phyloP scores from a whole-genome alignment of 1,139 yeast genomes.

The Yamadazyma spencermartinsiae region DNA sequence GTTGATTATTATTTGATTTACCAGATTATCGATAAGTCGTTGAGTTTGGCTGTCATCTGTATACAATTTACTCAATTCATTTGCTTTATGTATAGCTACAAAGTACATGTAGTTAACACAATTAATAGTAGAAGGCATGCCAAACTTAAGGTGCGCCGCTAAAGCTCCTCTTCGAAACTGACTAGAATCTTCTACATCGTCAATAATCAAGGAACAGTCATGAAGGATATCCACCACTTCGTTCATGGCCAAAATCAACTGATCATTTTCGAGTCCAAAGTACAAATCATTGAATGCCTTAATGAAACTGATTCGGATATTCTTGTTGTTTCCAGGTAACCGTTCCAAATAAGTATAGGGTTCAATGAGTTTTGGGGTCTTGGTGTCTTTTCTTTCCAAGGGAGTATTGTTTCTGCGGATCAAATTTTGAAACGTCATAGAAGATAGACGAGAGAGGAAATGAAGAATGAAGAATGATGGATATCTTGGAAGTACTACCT shows the following conservation, averaged over 20 bases:
- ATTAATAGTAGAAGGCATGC: constrained; percentile 77
- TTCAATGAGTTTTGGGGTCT: constrained; percentile 15
- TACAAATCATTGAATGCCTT: constrained; percentile 33
- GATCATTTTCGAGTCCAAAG: constrained; percentile 24
- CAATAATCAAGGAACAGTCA: constrained; percentile 47
- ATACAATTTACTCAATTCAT: constrained; percentile 19
- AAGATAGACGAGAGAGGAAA: too few relatives aligned
- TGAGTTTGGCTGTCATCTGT: constrained; percentile 12
- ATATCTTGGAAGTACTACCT: too few relatives aligned
- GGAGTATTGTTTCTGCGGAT: constrained; percentile 15
- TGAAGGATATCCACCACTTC: constrained; percentile 30
- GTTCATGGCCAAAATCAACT: constrained; percentile 21
- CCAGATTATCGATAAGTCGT: constrained; percentile 8
- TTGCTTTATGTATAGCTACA: constrained; percentile 57
- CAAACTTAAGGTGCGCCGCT: constrained; percentile 75
- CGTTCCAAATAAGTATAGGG: constrained; percentile 32
- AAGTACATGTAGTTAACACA: constrained; percentile 84
- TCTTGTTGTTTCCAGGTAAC: constrained; percentile 36
- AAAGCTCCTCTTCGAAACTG: constrained; percentile 70
- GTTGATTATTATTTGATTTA: constrained; percentile 49
- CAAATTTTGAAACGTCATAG: too few relatives aligned
- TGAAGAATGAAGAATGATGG: too few relatives aligned
- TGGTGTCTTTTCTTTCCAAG: constrained; percentile 11
- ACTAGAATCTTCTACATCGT: constrained; percentile 85
- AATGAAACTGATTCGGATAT: constrained; percentile 29